Evolutionary conservation across 2,329 filamentous ascomycete species (phyloP).

Genomic region (Allantophomopsis cytisporea): DNA sequence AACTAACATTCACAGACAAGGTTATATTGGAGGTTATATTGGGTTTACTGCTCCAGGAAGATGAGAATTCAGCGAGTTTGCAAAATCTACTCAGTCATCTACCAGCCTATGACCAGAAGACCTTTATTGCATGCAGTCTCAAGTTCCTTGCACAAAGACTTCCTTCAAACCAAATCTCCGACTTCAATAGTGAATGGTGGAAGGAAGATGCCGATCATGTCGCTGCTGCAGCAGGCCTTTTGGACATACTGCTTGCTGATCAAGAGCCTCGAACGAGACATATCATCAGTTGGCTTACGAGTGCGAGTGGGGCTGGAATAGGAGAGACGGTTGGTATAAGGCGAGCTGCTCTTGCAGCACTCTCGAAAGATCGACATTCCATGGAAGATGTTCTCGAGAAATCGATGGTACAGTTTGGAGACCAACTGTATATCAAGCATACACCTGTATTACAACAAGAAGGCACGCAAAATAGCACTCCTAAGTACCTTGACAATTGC

Average conservation of each 20-base stretch:
- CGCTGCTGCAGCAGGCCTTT: slow-evolving; percentile 42
- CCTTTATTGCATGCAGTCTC: slow-evolving; percentile 11
- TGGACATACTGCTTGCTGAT: slow-evolving; percentile 33
- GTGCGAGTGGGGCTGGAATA: slow-evolving; percentile 48
- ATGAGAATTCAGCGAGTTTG: slow-evolving; percentile 9
- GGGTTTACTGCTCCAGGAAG: slow-evolving; percentile 8
- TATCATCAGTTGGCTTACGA: slow-evolving; percentile 51
- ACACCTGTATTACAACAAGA: slow-evolving; percentile 79
- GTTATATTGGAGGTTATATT: slow-evolving; percentile 12
- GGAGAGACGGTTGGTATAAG: slow-evolving; percentile 52
- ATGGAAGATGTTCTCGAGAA: slow-evolving; percentile 50
- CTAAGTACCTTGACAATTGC: slow-evolving; percentile 1
- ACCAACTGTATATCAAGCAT: slow-evolving; percentile 78
- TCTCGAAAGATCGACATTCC: slow-evolving; percentile 35
- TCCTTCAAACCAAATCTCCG: slow-evolving; percentile 2
- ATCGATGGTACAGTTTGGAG: slow-evolving; percentile 62
- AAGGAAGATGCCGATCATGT: slow-evolving; percentile 22
- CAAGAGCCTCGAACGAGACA: slow-evolving; percentile 34
- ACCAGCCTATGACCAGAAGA: slow-evolving; percentile 15
- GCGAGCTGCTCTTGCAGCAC: slow-evolving; percentile 46
- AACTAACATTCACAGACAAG: slow-evolving; percentile 10
- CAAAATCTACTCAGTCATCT: slow-evolving; percentile 11
- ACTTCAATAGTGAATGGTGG: slow-evolving; percentile 16
- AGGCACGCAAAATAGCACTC: slow-evolving; percentile 32
- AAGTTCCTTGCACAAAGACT: slow-evolving; percentile 14